Base-by-base conservation (phyloP, 108 stramenopile species). In the Thalassiosira profunda region DNA sequence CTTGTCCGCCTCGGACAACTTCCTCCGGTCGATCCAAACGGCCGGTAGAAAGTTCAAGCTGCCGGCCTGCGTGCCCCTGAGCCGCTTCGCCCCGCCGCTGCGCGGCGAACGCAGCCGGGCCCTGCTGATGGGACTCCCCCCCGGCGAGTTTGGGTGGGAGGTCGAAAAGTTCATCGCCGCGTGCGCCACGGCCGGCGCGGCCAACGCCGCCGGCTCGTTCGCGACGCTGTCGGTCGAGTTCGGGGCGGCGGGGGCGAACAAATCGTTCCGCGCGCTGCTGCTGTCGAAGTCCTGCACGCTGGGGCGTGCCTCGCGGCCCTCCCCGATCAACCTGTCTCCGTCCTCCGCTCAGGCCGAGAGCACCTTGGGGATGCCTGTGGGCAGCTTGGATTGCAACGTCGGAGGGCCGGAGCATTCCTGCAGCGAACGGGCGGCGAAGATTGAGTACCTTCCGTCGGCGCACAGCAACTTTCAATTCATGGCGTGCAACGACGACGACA, bases 331-430 rank as follows among this genome's bases (percentile, higher is more conserved):
- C 52, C 70, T 43, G 73, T 75, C 45, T 35, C 62, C 20, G 51
- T 52, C 14, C 67, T n/a, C n/a, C n/a, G n/a, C n/a, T 12, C 72
- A 48, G 62, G 70, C 59, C 25, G 59, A 61, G 45, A 74, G 24
- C 54, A 83, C 30, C 34, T 76, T 47, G 2, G 93, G 93, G n/a
- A 89, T 86, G 42, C 75, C 87, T 24, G 57, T 90, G 18, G 88
- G 89, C 24, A 26, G 67, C 24, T 64, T 94, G 35, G 91, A 90
- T 44, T 95, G 94, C 69, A 76, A 95, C 51, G 69, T 92, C 26
- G 89, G 88, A 47, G 94, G 94, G 6, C 77, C 71, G n/a, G 53
- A 74, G 14, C 44, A 63, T 37, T 82, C 84, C 11, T 95, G 94
- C 55, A 75, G 82, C 36, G 80, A 88, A 61, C 52, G 63, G 18